Conservation (phyloP, 2,329 filamentous ascomycete genomes). For the Aspergillus quadrilineatus region DNA sequence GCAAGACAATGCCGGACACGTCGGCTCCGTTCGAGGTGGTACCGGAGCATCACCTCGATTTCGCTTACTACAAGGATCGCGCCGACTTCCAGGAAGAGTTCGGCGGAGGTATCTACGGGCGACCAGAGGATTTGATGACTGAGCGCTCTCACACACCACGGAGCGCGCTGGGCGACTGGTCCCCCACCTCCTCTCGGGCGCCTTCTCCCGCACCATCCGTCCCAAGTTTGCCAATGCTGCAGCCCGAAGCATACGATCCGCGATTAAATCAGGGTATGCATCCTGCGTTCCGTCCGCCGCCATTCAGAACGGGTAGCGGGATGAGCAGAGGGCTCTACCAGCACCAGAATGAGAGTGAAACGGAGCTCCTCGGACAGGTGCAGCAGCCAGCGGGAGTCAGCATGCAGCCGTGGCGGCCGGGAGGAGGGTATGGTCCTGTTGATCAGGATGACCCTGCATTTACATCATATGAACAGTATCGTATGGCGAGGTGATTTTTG, state of each 20-base stretch:
- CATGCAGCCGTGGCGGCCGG: slow-evolving; percentile 37
- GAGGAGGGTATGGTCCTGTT: slow-evolving; percentile 38
- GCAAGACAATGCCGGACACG: slow-evolving; percentile 45
- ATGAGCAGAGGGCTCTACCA: slow-evolving; percentile 32
- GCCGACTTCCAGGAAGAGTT: slow-evolving; percentile 84
- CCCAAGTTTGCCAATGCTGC: slow-evolving; percentile 27
- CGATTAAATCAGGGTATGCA: slow-evolving; percentile 29
- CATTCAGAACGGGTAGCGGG: slow-evolving; percentile 27
- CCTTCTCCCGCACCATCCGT: slow-evolving; percentile 42
- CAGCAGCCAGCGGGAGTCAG: slow-evolving; percentile 29
- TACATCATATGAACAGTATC: slow-evolving; percentile 39
- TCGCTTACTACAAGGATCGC: slow-evolving; percentile 86
- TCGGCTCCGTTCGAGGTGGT: slow-evolving; percentile 86
- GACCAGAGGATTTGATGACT: slow-evolving; percentile 46
- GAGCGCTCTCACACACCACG: slow-evolving; percentile 47
- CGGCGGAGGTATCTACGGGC: slow-evolving; percentile 65
- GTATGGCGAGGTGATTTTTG: slow-evolving; percentile 21
- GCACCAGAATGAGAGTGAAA: slow-evolving; percentile 41
- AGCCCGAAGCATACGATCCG: slow-evolving; percentile 28
- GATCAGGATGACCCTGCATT: slow-evolving; percentile 34
- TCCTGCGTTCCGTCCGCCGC: slow-evolving; percentile 38
- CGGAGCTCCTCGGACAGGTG: slow-evolving; percentile 37
- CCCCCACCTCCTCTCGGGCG: slow-evolving; percentile 41
- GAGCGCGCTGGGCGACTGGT: slow-evolving; percentile 38
- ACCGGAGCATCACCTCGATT: slow-evolving; percentile 80